phyloP scores from a whole-genome alignment of 495 filamentous ascomycete species.

The Talaromyces stipitatus region DNA sequence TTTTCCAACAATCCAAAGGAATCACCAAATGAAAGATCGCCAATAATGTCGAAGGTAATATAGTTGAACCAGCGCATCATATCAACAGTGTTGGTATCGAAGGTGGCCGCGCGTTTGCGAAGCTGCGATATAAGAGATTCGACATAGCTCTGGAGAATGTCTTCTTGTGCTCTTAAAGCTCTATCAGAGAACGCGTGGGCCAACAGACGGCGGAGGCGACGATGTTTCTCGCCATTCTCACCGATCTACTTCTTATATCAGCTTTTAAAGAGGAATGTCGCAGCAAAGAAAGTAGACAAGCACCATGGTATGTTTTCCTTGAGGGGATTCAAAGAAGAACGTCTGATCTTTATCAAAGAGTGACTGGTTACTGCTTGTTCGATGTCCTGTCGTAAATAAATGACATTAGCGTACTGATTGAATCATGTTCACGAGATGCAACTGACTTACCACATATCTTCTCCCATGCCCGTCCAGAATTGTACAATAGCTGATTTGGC shows the following conservation, averaged over 20 bases:
- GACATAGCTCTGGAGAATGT: constrained; percentile 28
- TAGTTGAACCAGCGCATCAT: constrained; percentile 26
- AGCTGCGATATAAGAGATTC: constrained; percentile 26
- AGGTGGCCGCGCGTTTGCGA: constrained; percentile 18
- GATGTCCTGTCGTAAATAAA: not conserved
- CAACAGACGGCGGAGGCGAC: constrained; percentile 34
- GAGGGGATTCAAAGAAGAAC: not conserved
- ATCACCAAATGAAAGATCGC: constrained; percentile 31
- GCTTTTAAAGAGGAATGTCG: not conserved
- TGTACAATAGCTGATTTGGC: constrained; percentile 9
- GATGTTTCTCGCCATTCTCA: constrained; percentile 34
- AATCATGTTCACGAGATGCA: not conserved
- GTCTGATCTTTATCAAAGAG: not conserved
- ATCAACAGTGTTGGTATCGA: constrained; percentile 17
- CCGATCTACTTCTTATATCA: constrained; percentile 7
- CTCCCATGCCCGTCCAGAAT: constrained; percentile 6
- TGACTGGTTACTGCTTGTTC: not conserved
- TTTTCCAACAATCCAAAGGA: constrained; percentile 36
- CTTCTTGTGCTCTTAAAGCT: constrained; percentile 30
- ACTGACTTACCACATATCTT: constrained; percentile 7
- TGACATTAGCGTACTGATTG: not conserved
- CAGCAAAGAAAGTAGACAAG: not conserved
- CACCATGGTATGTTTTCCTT: not conserved
- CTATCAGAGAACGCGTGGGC: constrained; percentile 40
- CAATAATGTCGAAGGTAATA: constrained; percentile 28